These are phyloP conservation scores for Penicillium sp. DNA, from an alignment of 2,329 filamentous ascomycete species.

Conservation along the genomic window DNA sequence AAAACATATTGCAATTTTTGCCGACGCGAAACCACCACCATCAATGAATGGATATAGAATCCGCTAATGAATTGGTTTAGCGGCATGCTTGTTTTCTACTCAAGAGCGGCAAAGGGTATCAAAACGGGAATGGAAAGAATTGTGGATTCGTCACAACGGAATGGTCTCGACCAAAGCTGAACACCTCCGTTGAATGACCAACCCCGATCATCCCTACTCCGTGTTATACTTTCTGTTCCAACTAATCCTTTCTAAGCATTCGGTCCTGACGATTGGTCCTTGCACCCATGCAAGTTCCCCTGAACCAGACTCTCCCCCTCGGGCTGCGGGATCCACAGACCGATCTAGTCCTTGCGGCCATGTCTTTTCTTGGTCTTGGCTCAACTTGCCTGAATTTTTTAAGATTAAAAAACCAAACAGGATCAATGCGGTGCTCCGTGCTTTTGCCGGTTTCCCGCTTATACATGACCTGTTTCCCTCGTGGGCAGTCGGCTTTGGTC, in stretches of 20 bases:
- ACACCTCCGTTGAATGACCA: not conserved
- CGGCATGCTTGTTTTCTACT: too few relatives aligned
- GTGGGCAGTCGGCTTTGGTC: not conserved
- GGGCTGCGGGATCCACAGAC: slow-evolving; percentile 19
- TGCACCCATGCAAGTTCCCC: slow-evolving; percentile 8
- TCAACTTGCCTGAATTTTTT: not conserved
- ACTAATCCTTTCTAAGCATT: not conserved
- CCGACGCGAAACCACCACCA: too few relatives aligned
- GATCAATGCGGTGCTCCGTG: slow-evolving; percentile 7
- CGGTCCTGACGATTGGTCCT: not conserved
- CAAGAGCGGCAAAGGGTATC: too few relatives aligned
- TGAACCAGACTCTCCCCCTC: slow-evolving; percentile 4
- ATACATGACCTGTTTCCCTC: not conserved
- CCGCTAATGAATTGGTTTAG: too few relatives aligned
- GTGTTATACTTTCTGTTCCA: not conserved
- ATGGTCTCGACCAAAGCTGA: not conserved
- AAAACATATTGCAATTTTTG: too few relatives aligned
- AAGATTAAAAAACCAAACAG: slow-evolving; percentile 6
- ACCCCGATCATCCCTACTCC: not conserved
- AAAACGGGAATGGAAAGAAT: too few relatives aligned
- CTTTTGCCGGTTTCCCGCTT: slow-evolving; percentile 2
- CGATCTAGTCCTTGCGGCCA: slow-evolving; percentile 22
- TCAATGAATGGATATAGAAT: too few relatives aligned
- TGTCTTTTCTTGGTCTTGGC: slow-evolving; percentile 16
- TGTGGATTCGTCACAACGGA: not conserved